Evolutionary conservation across 495 filamentous ascomycete species (phyloP).

Genomic region (Lepraria neglecta): DNA sequence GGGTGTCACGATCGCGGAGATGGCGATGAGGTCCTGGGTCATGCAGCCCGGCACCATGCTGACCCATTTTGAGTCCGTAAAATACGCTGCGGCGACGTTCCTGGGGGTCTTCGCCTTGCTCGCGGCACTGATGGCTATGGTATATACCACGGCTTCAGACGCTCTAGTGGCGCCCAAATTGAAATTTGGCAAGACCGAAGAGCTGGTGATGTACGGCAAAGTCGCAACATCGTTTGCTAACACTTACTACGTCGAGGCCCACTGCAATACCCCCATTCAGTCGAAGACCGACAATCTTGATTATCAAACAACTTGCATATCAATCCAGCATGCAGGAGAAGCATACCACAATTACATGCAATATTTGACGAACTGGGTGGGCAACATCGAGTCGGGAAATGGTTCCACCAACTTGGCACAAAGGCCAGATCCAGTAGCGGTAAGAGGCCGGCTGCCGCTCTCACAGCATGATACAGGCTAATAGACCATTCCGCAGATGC

Average conservation of each 20-base stretch:
- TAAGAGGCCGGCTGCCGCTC: neutral
- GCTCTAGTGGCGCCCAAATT: slow-evolving; percentile 65
- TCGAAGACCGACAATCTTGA: slow-evolving; percentile 31
- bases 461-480: neutral
- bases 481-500: neutral
- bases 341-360: slow-evolving; percentile 34
- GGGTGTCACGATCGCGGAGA: slow-evolving; percentile 66
- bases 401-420: slow-evolving; percentile 1
- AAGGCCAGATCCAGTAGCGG: slow-evolving; percentile 20
- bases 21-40: slow-evolving; percentile 58
- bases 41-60: slow-evolving; percentile 60
- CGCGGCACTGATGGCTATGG: slow-evolving; percentile 54
- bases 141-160: slow-evolving; percentile 70
- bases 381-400: slow-evolving; percentile 5
- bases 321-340: slow-evolving; percentile 57
- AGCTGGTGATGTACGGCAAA: slow-evolving; percentile 43
- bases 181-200: slow-evolving; percentile 43
- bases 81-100: slow-evolving; percentile 52
- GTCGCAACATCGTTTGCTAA: slow-evolving; percentile 38
- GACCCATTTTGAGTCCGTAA: slow-evolving; percentile 56
- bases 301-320: slow-evolving; percentile 50
- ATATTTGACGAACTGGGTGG: slow-evolving; percentile 19
- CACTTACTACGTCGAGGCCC: neutral
- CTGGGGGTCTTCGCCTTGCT: slow-evolving; percentile 53
- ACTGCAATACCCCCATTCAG: slow-evolving; percentile 56